These are phyloP conservation scores for Atalantia buxifolia DNA, from an alignment of 345 rosid species.

Conservation along the genomic window DNA sequence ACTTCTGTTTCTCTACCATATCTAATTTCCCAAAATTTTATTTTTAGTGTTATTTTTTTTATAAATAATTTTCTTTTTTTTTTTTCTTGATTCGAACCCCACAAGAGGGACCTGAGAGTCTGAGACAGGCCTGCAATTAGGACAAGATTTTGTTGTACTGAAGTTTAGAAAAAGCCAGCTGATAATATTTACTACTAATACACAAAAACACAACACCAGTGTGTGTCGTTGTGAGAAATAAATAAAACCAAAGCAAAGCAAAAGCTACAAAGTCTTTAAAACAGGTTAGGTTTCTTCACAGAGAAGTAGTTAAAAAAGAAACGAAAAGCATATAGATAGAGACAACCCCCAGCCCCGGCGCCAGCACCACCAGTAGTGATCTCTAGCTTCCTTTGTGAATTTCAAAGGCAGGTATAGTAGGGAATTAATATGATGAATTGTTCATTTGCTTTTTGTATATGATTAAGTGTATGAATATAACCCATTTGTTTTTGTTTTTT, in stretches of 20 bases:
- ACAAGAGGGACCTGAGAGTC: conserved; percentile 27
- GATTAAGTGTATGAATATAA: not conserved
- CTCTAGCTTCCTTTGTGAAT: conserved; percentile 20
- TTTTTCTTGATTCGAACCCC: conserved; percentile 21
- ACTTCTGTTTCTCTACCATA: conserved; percentile 17
- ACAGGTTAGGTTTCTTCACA: conserved; percentile 61
- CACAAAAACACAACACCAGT: not conserved
- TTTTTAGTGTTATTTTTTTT: conserved; percentile 6
- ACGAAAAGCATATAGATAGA: conserved; percentile 33
- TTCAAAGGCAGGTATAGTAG: conserved; percentile 20
- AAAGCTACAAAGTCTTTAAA: not conserved
- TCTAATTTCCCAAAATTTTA: not conserved
- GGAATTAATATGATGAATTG: conserved; percentile 12
- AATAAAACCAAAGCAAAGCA: conserved; percentile 13
- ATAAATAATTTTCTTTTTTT: not conserved
- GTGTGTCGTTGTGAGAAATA: not conserved
- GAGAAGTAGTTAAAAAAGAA: conserved; percentile 42
- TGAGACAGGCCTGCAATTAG: conserved; percentile 40
- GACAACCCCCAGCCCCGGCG: conserved; percentile 23
- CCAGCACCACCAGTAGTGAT: conserved; percentile 15
- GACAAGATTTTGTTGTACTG: conserved; percentile 51
- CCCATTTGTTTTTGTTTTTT: not conserved
- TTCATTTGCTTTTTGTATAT: not conserved
- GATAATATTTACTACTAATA: conserved; percentile 18
- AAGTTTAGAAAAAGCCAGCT: conserved; percentile 17